Percentiles rank a stretch among this genome's conserved stretches.
phyloP scores from a whole-genome alignment of 495 filamentous ascomycete genomes.

The Hypomontagnella submonticulosa region DNA sequence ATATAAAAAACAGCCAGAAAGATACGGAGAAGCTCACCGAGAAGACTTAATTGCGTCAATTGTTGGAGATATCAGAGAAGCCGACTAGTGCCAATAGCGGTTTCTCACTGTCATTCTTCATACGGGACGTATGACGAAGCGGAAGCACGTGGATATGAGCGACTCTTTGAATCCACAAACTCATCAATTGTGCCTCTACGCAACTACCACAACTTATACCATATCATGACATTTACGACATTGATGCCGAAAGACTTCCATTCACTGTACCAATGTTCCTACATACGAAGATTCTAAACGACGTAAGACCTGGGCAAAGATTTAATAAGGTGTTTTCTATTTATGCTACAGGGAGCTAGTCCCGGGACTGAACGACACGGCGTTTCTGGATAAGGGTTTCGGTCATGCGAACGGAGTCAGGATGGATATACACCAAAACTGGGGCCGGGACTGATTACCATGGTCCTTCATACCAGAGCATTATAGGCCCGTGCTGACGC shows the following conservation, averaged over 20 bases:
- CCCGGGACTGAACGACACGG: slow-evolving; percentile 16
- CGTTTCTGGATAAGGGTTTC: slow-evolving; percentile 28
- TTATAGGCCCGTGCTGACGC: not conserved
- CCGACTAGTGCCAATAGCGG: not conserved
- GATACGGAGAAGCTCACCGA: not conserved
- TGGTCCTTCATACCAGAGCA: slow-evolving; percentile 10
- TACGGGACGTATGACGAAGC: not conserved
- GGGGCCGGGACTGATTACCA: slow-evolving; percentile 4
- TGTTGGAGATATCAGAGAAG: not conserved
- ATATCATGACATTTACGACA: slow-evolving; percentile 40
- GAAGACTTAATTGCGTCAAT: slow-evolving; percentile 7
- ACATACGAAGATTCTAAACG: slow-evolving; percentile 32
- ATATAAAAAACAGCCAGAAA: slow-evolving; percentile 56
- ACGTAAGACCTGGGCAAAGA: slow-evolving; percentile 17
- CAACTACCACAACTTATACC: not conserved
- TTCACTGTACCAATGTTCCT: slow-evolving; percentile 36
- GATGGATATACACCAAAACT: slow-evolving; percentile 30
- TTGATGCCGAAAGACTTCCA: slow-evolving; percentile 23
- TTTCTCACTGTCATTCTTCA: no score
- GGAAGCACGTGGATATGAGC: not conserved
- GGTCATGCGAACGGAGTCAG: slow-evolving; percentile 20
- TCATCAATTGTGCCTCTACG: not conserved
- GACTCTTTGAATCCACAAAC: not conserved
- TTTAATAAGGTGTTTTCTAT: slow-evolving; percentile 31
- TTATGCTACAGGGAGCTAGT: slow-evolving; percentile 5